phyloP scores from a whole-genome alignment of 202 grass and related monocot genomes.

The Alloteropsis angusta region DNA sequence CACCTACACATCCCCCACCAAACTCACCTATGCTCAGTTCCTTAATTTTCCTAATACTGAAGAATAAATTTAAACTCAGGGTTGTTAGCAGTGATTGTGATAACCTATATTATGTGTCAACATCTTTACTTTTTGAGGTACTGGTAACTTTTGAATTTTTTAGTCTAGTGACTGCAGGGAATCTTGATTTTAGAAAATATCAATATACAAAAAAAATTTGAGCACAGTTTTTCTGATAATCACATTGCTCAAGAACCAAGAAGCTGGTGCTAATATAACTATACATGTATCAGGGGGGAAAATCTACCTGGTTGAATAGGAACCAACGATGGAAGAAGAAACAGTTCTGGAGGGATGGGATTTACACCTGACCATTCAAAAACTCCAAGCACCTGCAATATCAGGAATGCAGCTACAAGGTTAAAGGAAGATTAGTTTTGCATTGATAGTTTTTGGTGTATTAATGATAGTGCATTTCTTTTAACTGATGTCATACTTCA shows the following conservation, averaged over 20 bases:
- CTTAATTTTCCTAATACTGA: neutral
- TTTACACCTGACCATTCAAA: slow-evolving; percentile 80
- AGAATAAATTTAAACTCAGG: neutral
- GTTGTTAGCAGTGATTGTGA: neutral
- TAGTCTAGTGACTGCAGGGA: neutral
- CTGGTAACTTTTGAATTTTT: neutral
- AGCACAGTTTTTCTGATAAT: neutral
- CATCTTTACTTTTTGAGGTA: neutral
- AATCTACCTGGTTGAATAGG: slow-evolving; percentile 65
- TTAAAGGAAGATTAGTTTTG: neutral
- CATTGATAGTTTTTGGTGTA: neutral
- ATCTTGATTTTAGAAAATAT: neutral
- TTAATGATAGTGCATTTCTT: slow-evolving; percentile 1
- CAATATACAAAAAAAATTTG: neutral
- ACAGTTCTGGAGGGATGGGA: slow-evolving; percentile 63
- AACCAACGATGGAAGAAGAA: slow-evolving; percentile 59
- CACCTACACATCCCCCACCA: neutral
- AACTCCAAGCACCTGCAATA: slow-evolving; percentile 58
- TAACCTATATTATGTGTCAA: neutral
- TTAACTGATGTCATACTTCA: neutral
- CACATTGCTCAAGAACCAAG: neutral
- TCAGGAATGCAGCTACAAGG: neutral
- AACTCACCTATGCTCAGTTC: neutral
- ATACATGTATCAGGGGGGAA: neutral
- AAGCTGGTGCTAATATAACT: neutral